phyloP scores from a whole-genome alignment of 257 asterid species.

The Gardenia jasminoides region DNA sequence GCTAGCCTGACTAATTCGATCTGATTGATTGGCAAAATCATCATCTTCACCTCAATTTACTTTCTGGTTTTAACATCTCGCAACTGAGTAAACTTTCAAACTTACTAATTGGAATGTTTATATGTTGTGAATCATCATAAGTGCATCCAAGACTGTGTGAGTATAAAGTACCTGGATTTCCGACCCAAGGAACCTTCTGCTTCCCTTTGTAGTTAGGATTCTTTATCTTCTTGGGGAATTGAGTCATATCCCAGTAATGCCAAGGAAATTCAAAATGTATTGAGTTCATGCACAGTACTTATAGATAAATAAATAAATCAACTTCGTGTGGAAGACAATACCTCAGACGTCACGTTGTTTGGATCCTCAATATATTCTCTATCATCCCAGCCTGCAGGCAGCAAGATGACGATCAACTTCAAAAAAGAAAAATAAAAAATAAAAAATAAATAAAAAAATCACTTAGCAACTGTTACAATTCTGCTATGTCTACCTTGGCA shows the following conservation, averaged over 20 bases:
- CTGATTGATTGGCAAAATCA: too few relatives aligned
- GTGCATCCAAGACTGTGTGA: constrained; percentile 1
- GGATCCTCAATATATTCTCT: constrained; percentile 89
- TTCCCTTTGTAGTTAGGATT: constrained; percentile 92
- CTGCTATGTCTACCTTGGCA: too few relatives aligned
- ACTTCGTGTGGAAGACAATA: constrained; percentile 25
- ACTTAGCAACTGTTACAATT: too few relatives aligned
- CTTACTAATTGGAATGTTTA: too few relatives aligned
- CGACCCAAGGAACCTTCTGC: constrained; percentile 90
- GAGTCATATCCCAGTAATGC: constrained; percentile 80
- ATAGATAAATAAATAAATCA: neutral
- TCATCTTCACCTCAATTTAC: too few relatives aligned
- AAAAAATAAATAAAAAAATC: too few relatives aligned
- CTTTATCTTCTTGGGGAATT: constrained; percentile 84
- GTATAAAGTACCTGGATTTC: constrained; percentile 67
- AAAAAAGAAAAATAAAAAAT: too few relatives aligned
- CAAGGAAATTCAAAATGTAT: constrained; percentile 6
- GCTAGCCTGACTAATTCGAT: too few relatives aligned
- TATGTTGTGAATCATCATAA: neutral
- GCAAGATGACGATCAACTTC: constrained; percentile 17
- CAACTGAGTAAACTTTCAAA: too few relatives aligned
- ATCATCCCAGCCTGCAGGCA: constrained; percentile 98
- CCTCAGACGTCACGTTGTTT: constrained; percentile 75
- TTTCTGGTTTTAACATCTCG: too few relatives aligned
- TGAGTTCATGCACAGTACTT: neutral